Base-by-base conservation (phyloP, 805 yeast species). In the Candida ipomoeae region DNA sequence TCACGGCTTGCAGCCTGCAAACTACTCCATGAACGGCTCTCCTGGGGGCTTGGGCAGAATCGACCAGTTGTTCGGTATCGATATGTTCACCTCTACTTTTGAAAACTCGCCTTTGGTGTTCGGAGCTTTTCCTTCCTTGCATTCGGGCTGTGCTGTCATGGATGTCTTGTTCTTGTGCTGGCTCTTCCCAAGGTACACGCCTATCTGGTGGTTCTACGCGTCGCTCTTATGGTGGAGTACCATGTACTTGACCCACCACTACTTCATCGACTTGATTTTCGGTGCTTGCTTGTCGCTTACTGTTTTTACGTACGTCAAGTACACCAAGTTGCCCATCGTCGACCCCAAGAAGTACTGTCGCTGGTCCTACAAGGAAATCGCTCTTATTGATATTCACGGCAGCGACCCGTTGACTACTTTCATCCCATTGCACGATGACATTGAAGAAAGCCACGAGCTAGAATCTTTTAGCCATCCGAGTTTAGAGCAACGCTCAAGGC, bases 191-290 rank as follows among this genome's bases (percentile, higher is more conserved):
- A 75, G 70, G 39, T 73, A 74, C 44, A 74, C 82, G 1, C 82
- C 85, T 6, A 52, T 87, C 6, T 87, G 89, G 76, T 77, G 84
- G 64, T 68, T 75, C 17, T 94, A 92, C 65, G 94, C 89, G n/a
- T 71, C 82, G 55, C 89, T 96, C 95, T 78, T 94, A 58, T 92
- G 98, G 98, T 94, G 97, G 96, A 81, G 94, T 46, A 94, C 98
- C 14, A 92, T 92, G 99, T 92, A 92, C 68, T 77, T 92, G 62
- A 92, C 97, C 0, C 99, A 92, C 69, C 99, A 92, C 70, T 92
- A 92, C 67, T 94, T 94, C 63, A 82, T 92, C 53, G 98, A 92
- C 65, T 80, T 92, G 48, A 88, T 89, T 62, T 92, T 89, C n/a
- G 99, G 99, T 20, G 92, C 97, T 1, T 78, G 83, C n/a, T 74